Evolutionary conservation across 371 early-diverging fungal species (phyloP).

Genomic region (Mucor ambiguus): DNA sequence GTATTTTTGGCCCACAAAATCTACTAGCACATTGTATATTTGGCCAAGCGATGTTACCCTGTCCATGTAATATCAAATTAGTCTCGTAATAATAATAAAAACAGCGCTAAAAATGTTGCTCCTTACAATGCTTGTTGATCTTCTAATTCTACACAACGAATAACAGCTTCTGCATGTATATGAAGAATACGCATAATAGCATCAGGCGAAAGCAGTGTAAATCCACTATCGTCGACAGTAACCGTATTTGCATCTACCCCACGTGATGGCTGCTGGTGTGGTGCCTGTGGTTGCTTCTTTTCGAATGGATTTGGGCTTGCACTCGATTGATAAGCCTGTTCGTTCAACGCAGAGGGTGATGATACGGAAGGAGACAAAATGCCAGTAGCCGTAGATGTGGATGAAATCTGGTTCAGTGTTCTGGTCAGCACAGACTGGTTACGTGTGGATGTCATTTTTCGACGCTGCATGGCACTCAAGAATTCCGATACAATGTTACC

Average conservation of each 20-base stretch:
- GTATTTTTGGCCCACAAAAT: constrained; percentile 79
- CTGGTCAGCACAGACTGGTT: constrained; percentile 71
- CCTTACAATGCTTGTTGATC: constrained; percentile 66
- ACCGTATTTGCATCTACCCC: constrained; percentile 24
- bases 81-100: constrained; percentile 11
- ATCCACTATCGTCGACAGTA: constrained; percentile 44
- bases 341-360: constrained; percentile 18
- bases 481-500: constrained; percentile 54
- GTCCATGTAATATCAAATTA: neutral
- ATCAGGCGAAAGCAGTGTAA: constrained; percentile 63
- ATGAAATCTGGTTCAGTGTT: constrained; percentile 72
- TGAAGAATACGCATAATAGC: constrained; percentile 68
- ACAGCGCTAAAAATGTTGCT: neutral
- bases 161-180: constrained; percentile 86
- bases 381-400: constrained; percentile 39
- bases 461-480: constrained; percentile 52
- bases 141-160: constrained; percentile 81
- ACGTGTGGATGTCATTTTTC: constrained; percentile 57
- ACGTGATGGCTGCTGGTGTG: constrained; percentile 1
- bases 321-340: neutral
- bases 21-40: constrained; percentile 74
- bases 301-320: constrained; percentile 21
- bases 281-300: neutral
- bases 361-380: constrained; percentile 25
- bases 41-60: constrained; percentile 40